These are phyloP conservation scores for Hamigera avellanea DNA, from an alignment of 495 filamentous ascomycete genomes.

Conservation along the genomic window DNA sequence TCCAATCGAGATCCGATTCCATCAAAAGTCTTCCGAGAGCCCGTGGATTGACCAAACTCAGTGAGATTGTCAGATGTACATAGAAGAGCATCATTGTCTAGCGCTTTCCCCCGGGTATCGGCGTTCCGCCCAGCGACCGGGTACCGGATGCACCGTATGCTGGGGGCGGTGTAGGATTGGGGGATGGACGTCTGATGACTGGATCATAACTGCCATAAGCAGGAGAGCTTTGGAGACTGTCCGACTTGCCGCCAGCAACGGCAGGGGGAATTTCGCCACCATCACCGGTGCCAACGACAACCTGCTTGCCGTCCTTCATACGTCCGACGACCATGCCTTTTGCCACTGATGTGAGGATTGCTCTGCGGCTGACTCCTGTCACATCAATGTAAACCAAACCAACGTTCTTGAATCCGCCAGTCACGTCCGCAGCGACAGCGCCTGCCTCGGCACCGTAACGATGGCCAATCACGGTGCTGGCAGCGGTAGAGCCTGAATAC, in stretches of 20 bases:
- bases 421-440: slow-evolving; percentile 55
- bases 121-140: slow-evolving; percentile 18
- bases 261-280: slow-evolving; percentile 41
- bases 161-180: slow-evolving; percentile 27
- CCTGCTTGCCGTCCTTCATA: slow-evolving; percentile 70
- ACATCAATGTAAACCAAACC: slow-evolving; percentile 97
- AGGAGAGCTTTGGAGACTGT: slow-evolving; percentile 1
- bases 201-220: slow-evolving; percentile 10
- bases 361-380: slow-evolving; percentile 75
- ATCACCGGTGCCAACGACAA: slow-evolving; percentile 74
- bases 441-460: slow-evolving; percentile 78
- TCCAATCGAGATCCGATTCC: no score
- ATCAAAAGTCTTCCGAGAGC: no score
- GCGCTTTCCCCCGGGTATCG: slow-evolving; percentile 24
- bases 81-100: no score
- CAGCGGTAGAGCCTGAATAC: slow-evolving; percentile 57
- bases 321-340: slow-evolving; percentile 97
- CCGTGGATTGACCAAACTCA: no score
- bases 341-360: slow-evolving; percentile 83
- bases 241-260: slow-evolving; percentile 4
- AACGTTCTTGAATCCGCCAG: slow-evolving; percentile 86
- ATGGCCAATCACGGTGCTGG: slow-evolving; percentile 72
- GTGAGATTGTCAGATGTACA: no score
- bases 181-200: slow-evolving; percentile 18
- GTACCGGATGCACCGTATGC: slow-evolving; percentile 31